A percentile compares a stretch with the other conserved stretches of the same genome.
Conservation (phyloP, 345 rosid species). For the rapeseed (Brassica napus) region DNA sequence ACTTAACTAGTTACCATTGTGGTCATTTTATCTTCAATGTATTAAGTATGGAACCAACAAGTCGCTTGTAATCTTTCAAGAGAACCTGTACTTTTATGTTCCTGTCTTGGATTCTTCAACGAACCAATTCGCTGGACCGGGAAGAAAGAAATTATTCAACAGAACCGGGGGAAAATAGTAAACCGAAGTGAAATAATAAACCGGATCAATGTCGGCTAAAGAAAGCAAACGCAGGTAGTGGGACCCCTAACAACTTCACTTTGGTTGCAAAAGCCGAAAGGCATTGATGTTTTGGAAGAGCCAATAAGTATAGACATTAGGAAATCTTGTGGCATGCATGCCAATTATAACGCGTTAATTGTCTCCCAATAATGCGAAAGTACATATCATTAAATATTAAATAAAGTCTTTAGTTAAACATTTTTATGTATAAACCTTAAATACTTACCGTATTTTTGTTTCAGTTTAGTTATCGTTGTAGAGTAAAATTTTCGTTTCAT, state of each 20-base stretch:
- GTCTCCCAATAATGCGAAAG: background rate
- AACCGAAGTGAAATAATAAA: slow-evolving; percentile 3
- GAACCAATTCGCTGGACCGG: background rate
- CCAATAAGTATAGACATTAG: background rate
- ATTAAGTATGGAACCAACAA: background rate
- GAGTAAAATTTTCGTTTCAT: too few species aligned
- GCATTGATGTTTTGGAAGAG: slow-evolving; percentile 27
- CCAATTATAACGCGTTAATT: slow-evolving; percentile 18
- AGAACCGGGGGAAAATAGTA: background rate
- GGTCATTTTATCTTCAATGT: slow-evolving; percentile 1
- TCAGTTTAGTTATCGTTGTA: too few species aligned
- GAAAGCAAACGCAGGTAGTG: slow-evolving; percentile 17
- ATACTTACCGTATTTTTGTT: background rate
- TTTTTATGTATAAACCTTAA: background rate
- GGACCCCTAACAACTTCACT: slow-evolving; percentile 29
- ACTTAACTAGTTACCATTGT: slow-evolving; percentile 21
- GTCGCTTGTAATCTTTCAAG: background rate
- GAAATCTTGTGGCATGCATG: slow-evolving; percentile 19
- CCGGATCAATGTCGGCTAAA: slow-evolving; percentile 35
- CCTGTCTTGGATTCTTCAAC: background rate
- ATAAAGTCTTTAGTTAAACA: background rate
- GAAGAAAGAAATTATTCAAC: background rate
- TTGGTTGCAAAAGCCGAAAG: slow-evolving; percentile 35
- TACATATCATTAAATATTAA: background rate
- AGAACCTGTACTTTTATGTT: background rate